phyloP scores from a whole-genome alignment of 768 basidiomycete species.

The Pleurotus citrinopileatus region DNA sequence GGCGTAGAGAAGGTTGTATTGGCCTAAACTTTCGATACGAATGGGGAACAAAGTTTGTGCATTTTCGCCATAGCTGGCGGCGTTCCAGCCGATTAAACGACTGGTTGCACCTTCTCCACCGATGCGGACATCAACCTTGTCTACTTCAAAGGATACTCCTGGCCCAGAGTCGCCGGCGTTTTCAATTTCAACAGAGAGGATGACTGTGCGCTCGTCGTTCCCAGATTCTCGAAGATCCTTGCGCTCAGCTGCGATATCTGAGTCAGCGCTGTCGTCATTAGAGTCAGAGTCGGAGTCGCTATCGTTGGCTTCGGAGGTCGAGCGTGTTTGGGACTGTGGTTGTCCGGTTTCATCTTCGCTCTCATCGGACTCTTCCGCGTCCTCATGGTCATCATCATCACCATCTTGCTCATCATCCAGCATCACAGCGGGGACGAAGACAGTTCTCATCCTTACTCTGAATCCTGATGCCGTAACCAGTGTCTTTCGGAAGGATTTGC shows the following conservation, averaged over 20 bases:
- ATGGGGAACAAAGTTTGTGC: slow-evolving; percentile 65
- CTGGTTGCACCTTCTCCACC: slow-evolving; percentile 60
- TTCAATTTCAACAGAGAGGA: slow-evolving; percentile 90
- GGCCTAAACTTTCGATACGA: slow-evolving; percentile 65
- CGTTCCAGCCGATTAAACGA: slow-evolving; percentile 53
- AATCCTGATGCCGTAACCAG: slow-evolving; percentile 80
- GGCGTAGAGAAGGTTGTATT: slow-evolving; percentile 86
- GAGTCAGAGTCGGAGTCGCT: background rate
- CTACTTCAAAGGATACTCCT: slow-evolving; percentile 69
- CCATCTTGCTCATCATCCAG: slow-evolving; percentile 51
- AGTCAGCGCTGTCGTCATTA: background rate
- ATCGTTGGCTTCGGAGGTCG: background rate
- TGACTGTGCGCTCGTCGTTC: slow-evolving; percentile 79
- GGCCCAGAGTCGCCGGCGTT: slow-evolving; percentile 67
- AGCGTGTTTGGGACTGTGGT: background rate
- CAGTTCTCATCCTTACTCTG: slow-evolving; percentile 90
- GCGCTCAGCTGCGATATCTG: slow-evolving; percentile 2
- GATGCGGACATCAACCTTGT: slow-evolving; percentile 71
- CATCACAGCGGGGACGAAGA: slow-evolving; percentile 84
- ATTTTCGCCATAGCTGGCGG: slow-evolving; percentile 41
- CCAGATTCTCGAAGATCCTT: slow-evolving; percentile 62
- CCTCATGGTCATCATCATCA: slow-evolving; percentile 31
- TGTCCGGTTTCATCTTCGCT: slow-evolving; percentile 21
- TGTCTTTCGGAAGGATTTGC: slow-evolving; percentile 83
- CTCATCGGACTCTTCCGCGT: slow-evolving; percentile 73